Percentiles rank a stretch among this genome's conserved stretches.
Conservation (phyloP, 345 rosid species). For the Euclidium syriacum region DNA sequence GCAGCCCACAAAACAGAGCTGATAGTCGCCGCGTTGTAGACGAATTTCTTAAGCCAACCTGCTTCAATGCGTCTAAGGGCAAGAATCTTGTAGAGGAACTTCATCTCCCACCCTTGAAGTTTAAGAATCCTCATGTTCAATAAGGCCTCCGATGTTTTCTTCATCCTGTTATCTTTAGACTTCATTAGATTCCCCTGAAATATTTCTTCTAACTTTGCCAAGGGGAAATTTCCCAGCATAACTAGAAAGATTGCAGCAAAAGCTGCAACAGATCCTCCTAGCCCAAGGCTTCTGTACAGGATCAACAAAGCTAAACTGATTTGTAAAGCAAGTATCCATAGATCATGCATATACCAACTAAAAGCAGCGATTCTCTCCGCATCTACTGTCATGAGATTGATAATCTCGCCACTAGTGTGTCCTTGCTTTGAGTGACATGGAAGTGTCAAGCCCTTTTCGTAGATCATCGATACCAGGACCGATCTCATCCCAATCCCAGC, state of each 20-base stretch:
- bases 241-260: constrained; percentile 42
- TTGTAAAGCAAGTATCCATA: constrained; percentile 54
- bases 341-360: constrained; percentile 44
- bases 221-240: constrained; percentile 53
- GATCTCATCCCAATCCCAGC: constrained; percentile 48
- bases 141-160: constrained; percentile 54
- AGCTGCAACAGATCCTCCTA: constrained; percentile 53
- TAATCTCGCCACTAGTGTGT: constrained; percentile 61
- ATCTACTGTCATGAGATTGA: constrained; percentile 59
- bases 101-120: constrained; percentile 69
- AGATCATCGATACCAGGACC: constrained; percentile 43
- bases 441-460: constrained; percentile 53
- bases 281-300: constrained; percentile 47
- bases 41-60: constrained; percentile 53
- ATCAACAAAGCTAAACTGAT: constrained; percentile 43
- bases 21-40: constrained; percentile 41
- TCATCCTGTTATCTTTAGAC: constrained; percentile 63
- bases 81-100: constrained; percentile 48
- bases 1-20: constrained; percentile 57
- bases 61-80: constrained; percentile 45
- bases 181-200: constrained; percentile 62
- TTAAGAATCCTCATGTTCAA: constrained; percentile 70
- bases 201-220: constrained; percentile 50
- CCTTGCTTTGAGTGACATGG: constrained; percentile 39
- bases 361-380: constrained; percentile 41